phyloP scores from a whole-genome alignment of 2,329 filamentous ascomycete genomes.

The Aspergillus japonicus region DNA sequence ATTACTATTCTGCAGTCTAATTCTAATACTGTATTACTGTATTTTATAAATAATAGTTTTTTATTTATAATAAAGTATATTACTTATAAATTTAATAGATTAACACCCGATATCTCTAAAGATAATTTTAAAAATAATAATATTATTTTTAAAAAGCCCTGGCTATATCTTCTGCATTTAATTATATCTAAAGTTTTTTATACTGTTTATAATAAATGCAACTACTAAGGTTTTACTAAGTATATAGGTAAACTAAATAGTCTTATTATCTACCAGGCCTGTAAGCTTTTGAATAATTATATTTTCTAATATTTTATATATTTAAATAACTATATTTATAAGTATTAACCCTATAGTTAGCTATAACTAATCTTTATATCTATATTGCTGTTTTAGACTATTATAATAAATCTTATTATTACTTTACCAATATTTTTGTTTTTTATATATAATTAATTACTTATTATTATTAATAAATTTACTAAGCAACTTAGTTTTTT shows the following conservation, averaged over 20 bases:
- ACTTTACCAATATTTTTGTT: not conserved
- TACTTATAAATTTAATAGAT: too few species aligned
- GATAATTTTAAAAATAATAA: too few species aligned
- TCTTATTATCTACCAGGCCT: too few species aligned
- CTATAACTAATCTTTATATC: not conserved
- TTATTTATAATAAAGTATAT: too few species aligned
- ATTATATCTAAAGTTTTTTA: too few species aligned
- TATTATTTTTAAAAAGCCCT: not conserved
- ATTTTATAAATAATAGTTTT: too few species aligned
- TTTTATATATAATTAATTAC: not conserved
- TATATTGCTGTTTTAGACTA: not conserved
- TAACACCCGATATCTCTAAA: accelerated
- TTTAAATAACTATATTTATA: not conserved
- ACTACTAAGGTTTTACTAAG: not conserved
- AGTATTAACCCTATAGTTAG: not conserved
- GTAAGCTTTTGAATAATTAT: not conserved
- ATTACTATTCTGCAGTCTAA: not conserved
- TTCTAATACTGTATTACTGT: not conserved
- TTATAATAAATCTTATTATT: conserved; percentile 2
- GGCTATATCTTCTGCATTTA: too few species aligned
- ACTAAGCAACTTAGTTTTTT: not conserved
- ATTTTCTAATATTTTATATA: not conserved
- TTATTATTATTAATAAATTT: not conserved
- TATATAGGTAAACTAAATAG: not conserved
- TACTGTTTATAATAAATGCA: not conserved